phyloP scores from a whole-genome alignment of 257 asterid species.

The Solanum habrochaites region DNA sequence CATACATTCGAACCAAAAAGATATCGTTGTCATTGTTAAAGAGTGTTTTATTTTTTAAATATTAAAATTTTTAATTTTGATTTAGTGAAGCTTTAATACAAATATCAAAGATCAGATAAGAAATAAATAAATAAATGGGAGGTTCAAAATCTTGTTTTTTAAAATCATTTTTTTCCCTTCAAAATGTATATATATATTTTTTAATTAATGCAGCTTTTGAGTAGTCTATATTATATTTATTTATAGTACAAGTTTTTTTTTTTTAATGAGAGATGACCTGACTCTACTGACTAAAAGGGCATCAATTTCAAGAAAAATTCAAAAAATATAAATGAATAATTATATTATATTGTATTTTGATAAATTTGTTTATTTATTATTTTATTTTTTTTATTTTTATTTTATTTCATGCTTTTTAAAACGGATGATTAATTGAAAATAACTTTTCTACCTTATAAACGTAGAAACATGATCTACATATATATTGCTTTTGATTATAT shows the following conservation, averaged over 20 bases:
- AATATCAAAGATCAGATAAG: fast-evolving
- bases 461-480: not conserved
- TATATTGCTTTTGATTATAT: no score
- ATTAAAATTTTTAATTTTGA: not conserved
- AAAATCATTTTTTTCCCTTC: not conserved
- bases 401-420: not conserved
- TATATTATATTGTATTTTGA: not conserved
- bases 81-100: not conserved
- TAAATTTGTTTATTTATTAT: not conserved
- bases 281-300: slow-evolving; percentile 30
- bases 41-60: not conserved
- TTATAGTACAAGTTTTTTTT: not conserved
- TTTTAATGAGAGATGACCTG: slow-evolving; percentile 12
- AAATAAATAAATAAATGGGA: not conserved
- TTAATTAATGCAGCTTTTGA: not conserved
- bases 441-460: not conserved
- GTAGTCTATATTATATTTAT: not conserved
- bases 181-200: not conserved
- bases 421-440: not conserved
- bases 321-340: not conserved
- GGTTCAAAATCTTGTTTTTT: not conserved
- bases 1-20: not conserved
- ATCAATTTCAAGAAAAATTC: slow-evolving; percentile 18
- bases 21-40: not conserved
- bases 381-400: not conserved